Percentiles rank a stretch among this genome's conserved stretches.
phyloP scores from a whole-genome alignment of 225 moss, liverwort and hornwort genomes.

The Pseudisothecium myosuroides region DNA sequence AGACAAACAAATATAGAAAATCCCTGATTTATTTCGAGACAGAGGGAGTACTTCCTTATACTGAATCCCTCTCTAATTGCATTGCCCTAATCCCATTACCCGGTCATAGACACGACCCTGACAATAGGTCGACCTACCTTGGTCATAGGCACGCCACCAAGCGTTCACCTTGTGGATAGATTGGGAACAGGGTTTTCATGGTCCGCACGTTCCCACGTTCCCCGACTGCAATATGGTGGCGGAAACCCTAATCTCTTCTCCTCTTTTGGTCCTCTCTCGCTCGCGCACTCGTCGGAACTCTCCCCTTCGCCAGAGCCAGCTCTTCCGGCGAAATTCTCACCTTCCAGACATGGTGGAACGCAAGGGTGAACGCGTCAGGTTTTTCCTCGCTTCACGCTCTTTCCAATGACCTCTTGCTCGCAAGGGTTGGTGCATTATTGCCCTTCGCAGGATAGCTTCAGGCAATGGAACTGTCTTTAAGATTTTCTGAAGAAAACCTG shows the following conservation, averaged over 20 bases:
- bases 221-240: slow-evolving; percentile 9
- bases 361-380: slow-evolving; percentile 86
- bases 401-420: background rate
- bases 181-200: background rate
- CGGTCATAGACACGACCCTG: background rate
- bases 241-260: background rate
- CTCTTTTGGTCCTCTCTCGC: slow-evolving; percentile 4
- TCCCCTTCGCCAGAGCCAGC: background rate
- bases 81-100: background rate
- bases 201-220: background rate
- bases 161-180: background rate
- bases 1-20: too few relatives aligned
- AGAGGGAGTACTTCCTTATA: too few relatives aligned
- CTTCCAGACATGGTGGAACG: slow-evolving; percentile 49
- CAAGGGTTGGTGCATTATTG: background rate
- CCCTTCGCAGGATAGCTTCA: background rate
- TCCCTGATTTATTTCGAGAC: too few relatives aligned
- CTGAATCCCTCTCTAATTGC: background rate
- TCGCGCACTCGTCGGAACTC: background rate
- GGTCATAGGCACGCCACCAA: background rate
- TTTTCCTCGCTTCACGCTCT: background rate
- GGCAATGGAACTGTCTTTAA: background rate
- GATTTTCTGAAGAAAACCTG: background rate
- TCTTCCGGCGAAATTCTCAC: background rate
- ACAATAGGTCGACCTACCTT: background rate